Base-by-base conservation (phyloP, 2,329 filamentous ascomycete species). In the Gaeumannomyces sp. region DNA sequence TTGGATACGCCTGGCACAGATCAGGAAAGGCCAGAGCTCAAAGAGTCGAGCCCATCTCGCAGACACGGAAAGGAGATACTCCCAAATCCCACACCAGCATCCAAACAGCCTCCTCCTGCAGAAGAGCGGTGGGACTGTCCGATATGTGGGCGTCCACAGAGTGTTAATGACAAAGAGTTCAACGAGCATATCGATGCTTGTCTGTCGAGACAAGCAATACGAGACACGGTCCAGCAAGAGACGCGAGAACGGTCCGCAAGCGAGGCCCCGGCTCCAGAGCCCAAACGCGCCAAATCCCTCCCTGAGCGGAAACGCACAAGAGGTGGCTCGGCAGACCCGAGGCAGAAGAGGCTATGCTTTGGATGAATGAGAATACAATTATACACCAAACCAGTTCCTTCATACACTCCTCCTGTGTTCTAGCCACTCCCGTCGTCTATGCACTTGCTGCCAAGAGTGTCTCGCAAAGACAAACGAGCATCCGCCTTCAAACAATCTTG, bases 151-250 rank as follows among this genome's bases (percentile, higher is more conserved):
- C 81, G 89, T 22, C 88, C 91, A 0, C 93, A 97, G 72, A 72
- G 80, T 0, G 85, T 92, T 0, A 83, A 94, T 62, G 92, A 97
- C 73, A 83, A 82, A 60, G 79, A 78, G 0, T 96, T 98, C 77
- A 99, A 99, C 70, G 86, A 90, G 65, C 95, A 99, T 72, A 93
- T 99, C 63, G 95, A 99, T 74, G 84, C 90, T 11, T 99, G 95
- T 74, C 83, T 99, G 1, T 97, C 93, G 0, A 83, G 89, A 64
- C 87, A 91, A 72, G 91, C 92, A 0, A 98, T 99, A 70, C 89
- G 89, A 60, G 92, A 97, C 71, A 89, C 87, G 0, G 88, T 95
- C 1, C 88, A 91, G 65, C 62, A 72, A 33, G 65, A 72, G 67
- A 68, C 66, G 60, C 57, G 66, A 61, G 58, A 64, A 45, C 63